Percentiles rank a stretch among this genome's conserved stretches.
Conservation (phyloP, 805 yeast species). For the Candida koratica region DNA sequence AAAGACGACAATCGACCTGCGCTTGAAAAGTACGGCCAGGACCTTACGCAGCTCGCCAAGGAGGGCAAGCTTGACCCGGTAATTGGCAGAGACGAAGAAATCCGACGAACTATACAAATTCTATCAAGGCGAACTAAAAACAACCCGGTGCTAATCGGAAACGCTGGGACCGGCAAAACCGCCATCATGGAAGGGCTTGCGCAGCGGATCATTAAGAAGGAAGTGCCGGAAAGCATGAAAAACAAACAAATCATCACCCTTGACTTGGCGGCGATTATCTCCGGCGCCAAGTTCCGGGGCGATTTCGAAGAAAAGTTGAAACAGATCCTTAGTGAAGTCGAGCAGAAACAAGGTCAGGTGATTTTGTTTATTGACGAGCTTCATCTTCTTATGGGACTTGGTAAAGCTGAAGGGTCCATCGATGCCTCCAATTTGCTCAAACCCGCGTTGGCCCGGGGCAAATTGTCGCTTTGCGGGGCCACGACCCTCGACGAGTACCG, state of each 20-base stretch:
- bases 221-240: constrained; percentile 92
- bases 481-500: constrained; percentile 92
- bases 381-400: constrained; percentile 83
- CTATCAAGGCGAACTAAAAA: constrained; percentile 90
- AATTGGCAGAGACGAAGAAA: constrained; percentile 95
- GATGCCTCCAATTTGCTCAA: constrained; percentile 92
- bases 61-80: constrained; percentile 95
- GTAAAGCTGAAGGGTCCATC: constrained; percentile 91
- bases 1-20: constrained; percentile 61
- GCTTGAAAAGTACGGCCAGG: constrained; percentile 77
- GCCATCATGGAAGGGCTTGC: constrained; percentile 96
- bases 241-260: constrained; percentile 77
- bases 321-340: constrained; percentile 76
- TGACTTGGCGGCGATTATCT: constrained; percentile 83
- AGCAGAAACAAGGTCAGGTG: constrained; percentile 67
- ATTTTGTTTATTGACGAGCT: constrained; percentile 88
- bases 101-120: constrained; percentile 87
- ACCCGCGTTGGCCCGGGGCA: constrained; percentile 92
- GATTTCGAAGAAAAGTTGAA: constrained; percentile 92
- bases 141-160: constrained; percentile 91
- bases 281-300: constrained; percentile 95
- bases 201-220: constrained; percentile 84
- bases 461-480: constrained; percentile 91
- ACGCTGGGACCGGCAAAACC: constrained; percentile 98
- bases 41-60: constrained; percentile 79